Evolutionary conservation across 2,329 filamentous ascomycete species (phyloP), one percentile per base, ranked within the genome.

Genomic region (Didymella segeticola): DNA sequence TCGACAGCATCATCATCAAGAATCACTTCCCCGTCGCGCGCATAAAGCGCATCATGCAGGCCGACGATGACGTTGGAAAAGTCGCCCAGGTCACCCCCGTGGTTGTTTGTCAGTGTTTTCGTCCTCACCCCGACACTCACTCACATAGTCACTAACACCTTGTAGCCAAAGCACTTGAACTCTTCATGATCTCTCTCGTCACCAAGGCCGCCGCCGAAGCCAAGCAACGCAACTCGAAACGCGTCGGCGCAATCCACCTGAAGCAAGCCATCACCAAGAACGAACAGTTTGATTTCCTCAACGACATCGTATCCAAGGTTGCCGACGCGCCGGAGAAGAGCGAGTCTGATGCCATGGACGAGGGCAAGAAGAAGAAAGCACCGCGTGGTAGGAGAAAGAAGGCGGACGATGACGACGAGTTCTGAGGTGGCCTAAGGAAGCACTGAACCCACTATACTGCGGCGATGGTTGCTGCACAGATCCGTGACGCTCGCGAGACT

Each of bases 31-130:
- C 95, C 1, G 96, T 96, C 26, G 95, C 95, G 12, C 85, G 95
- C 58, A 99, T 99, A 80, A 99, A 99, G 82, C 87, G 95, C 45
- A 98, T 99, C 69, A 98, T 99, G 95, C 95, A 99, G 78, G 93
- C 93, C 10, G 95, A 99, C 70, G 95, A 99, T 71, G 95, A 99
- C 73, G 93, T 99, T 0, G 95, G 95, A 58, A 99, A 99, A 78
- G 95, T 99, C 9, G 93, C 95, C 4, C 95, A 99, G 76, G 95
- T 98, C 57, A 97, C 95, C 0, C 93, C 93, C 14, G 96, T 96
- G 51, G 95, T 93, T 22, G 93, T 98, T 37, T 86, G 85, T 86
- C 82, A 70, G 84, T 79, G 5, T 15, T 25, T 10, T 30, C 4
- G 25, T n/a, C n/a, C n/a, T n/a, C 27, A 33, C 20, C 10, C 43